Percentiles rank a stretch among this genome's conserved stretches.
Conservation (phyloP, 805 yeast species). For the Wickerhamiella sorbophila region DNA sequence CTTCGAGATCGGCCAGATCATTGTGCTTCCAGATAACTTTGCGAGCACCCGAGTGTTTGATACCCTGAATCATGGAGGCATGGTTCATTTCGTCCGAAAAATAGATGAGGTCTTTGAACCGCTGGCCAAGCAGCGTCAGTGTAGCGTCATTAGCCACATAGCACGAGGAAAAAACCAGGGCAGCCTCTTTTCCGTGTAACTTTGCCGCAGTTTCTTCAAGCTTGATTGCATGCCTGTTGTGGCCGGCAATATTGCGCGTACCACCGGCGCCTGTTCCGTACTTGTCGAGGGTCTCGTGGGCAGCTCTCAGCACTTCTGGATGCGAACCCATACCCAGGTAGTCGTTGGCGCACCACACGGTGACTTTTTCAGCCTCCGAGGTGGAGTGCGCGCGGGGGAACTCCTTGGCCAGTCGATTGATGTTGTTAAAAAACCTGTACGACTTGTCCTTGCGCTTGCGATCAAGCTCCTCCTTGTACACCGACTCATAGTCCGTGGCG, state of each 20-base stretch:
- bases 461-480: slow-evolving; percentile 49
- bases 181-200: slow-evolving; percentile 87
- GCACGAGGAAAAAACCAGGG: slow-evolving; percentile 89
- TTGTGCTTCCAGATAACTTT: slow-evolving; percentile 90
- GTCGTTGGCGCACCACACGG: slow-evolving; percentile 99
- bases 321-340: slow-evolving; percentile 91
- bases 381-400: slow-evolving; percentile 87
- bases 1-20: slow-evolving; percentile 71
- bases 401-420: slow-evolving; percentile 86
- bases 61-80: slow-evolving; percentile 96
- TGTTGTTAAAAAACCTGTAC: slow-evolving; percentile 91
- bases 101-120: slow-evolving; percentile 75
- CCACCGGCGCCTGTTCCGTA: slow-evolving; percentile 99
- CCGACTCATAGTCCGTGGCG: slow-evolving; percentile 49
- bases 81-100: slow-evolving; percentile 90
- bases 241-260: slow-evolving; percentile 97
- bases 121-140: slow-evolving; percentile 77
- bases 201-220: slow-evolving; percentile 80
- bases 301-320: slow-evolving; percentile 52
- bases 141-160: slow-evolving; percentile 96
- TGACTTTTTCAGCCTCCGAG: slow-evolving; percentile 64
- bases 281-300: slow-evolving; percentile 66
- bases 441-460: slow-evolving; percentile 79
- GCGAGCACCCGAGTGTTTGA: slow-evolving; percentile 72
- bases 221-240: slow-evolving; percentile 74